Conservation (phyloP, 331 rosid genomes). For the Stylosanthes scabra region DNA sequence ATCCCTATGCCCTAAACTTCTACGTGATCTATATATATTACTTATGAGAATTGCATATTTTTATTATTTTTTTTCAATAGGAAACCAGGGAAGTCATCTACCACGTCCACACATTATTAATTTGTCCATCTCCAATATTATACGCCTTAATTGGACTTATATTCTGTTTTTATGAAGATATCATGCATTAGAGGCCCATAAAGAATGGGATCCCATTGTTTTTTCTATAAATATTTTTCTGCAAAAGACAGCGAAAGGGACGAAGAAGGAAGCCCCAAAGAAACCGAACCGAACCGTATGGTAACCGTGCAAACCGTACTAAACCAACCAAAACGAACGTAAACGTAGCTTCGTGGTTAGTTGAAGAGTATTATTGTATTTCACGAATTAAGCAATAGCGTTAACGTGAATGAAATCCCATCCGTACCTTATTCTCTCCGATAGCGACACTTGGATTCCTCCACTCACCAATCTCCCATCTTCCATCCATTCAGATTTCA, state of each 20-base stretch:
- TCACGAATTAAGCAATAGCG: neutral
- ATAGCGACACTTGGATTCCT: constrained; percentile 60
- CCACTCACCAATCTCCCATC: neutral
- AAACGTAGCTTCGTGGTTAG: neutral
- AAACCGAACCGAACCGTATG: neutral
- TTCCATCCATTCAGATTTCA: neutral
- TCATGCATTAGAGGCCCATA: neutral
- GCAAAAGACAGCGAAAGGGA: neutral
- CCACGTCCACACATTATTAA: neutral
- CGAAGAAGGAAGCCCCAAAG: neutral
- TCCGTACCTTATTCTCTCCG: constrained; percentile 54
- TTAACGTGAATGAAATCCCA: neutral
- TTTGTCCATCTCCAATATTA: constrained; percentile 10
- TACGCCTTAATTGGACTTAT: neutral
- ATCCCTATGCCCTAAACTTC: too few relatives aligned
- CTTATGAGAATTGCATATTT: neutral
- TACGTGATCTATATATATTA: too few relatives aligned
- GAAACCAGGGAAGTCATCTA: constrained; percentile 5
- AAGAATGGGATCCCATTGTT: neutral
- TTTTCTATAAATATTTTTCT: neutral
- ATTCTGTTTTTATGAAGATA: constrained; percentile 10
- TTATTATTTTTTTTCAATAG: neutral
- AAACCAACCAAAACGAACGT: constrained; percentile 5
- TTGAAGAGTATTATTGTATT: neutral
- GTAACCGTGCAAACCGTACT: constrained; percentile 42